Evolutionary conservation across 1,284 basidiomycete genomes (phyloP), one percentile per base, ranked within the genome.

Genomic region (Tilletia horrida): DNA sequence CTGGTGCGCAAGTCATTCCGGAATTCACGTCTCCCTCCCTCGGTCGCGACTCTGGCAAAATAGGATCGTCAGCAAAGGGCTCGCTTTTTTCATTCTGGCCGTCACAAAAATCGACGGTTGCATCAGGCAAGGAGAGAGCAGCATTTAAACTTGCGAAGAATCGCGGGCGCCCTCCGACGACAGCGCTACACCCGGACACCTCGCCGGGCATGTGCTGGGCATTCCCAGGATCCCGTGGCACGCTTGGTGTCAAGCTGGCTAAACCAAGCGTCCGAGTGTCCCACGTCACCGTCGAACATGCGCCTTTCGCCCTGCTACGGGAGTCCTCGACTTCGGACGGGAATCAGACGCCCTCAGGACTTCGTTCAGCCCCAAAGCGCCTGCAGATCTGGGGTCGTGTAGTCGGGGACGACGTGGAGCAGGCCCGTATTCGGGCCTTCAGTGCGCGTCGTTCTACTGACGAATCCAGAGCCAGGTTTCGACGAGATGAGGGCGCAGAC

Each of bases 161-260:
- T 3, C 84, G 88, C 61, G 93, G 91, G 18, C 87, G 88, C 11
- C 87, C 91, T 0, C 92, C 95, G 0, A 88, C 92, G 55, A 90
- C 88, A 0, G 92, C 91, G 1, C 84, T 97, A 21, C 89, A 93
- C 78, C 90, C 91, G 67, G 91, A 93, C 71, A 85, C 85, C 27
- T 86, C 89, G 65, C 88, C 88, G 27, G 94, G 95, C 1, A 87
- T 89, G 71, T 98, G 94, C 83, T 98, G 94, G 94, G 91, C 95
- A 1, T 92, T 97, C 83, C 84, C 83, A 2, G 93, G 93, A 0
- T 77, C 84, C 6, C 81, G 86, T 59, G 95, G 93, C 2, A 89
- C 91, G 76, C 84, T 97, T 1, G 93, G 91, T 3, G 88, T 98
- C 50, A 85, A 86, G 62, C 87, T 97, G 21, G 88, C 89, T 1